Base-by-base conservation (phyloP, 805 yeast genomes). In the Saccharomycopsis fodiens region DNA sequence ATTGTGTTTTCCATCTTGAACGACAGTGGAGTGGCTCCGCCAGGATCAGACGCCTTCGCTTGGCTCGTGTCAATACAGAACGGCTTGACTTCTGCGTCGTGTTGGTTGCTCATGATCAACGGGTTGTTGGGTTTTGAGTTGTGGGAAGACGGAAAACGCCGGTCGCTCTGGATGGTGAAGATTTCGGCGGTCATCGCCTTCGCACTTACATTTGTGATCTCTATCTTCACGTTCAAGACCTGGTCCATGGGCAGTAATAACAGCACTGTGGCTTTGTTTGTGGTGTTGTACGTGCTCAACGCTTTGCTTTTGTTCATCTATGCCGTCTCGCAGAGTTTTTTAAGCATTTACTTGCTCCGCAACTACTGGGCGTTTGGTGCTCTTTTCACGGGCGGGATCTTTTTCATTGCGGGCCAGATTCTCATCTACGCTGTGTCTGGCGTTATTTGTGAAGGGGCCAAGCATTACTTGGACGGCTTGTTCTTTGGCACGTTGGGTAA, bases 291-390 rank as follows among this genome's bases (percentile, higher is more conserved):
- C 59, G 61, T 89, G 30, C 51, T 86, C 27, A 89, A 88, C 59
- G 87, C 85, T 0, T 54, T 84, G 2, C 68, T 84, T 34, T 57
- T 89, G 41, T 66, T 74, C 1, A 61, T 74, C 4, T 91, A 83
- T 62, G 72, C 80, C 12, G 60, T 79, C 4, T 76, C 85, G 22
- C 95, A 87, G 63, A 57, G 83, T 15, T 58, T 83, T 13, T 72
- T 89, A 45, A 82, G 87, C 15, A 58, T 79, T 1, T 68, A 78
- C 53, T 75, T 88, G 3, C 72, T 91, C 44, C 76, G 74, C 46
- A 84, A 85, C 50, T 74, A 74, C 63, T 93, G 97, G 97, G 91
- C 91, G 2, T 65, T 87, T 22, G 96, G 97, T 2, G 86, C 95
- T n/a, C 72, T 87, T 35, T 59, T 70, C 0, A 63, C 91, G 29